A percentile compares a stretch with the other conserved stretches of the same genome.
Conservation (phyloP, 495 filamentous ascomycete genomes). For the Amniculicola lignicola region DNA sequence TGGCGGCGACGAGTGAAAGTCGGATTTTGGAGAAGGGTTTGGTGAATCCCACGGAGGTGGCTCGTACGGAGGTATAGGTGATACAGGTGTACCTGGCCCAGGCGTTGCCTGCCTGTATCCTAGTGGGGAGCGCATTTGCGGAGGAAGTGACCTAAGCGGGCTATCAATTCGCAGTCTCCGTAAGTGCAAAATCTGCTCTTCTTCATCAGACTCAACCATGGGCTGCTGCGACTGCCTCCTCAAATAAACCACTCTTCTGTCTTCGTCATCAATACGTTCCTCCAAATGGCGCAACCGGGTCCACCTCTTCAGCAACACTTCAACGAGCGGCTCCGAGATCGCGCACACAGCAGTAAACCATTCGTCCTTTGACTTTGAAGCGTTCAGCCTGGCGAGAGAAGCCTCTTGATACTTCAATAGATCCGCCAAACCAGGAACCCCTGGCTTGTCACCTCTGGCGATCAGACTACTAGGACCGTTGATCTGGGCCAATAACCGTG, state of each 20-base stretch:
- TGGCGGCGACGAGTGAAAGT: slow-evolving; percentile 9
- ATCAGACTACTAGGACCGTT: slow-evolving; percentile 16
- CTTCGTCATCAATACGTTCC: slow-evolving; percentile 3
- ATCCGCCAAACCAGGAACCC: neutral
- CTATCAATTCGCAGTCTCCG: neutral
- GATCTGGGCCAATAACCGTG: slow-evolving; percentile 7
- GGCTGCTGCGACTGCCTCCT: slow-evolving; percentile 28
- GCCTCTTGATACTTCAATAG: slow-evolving; percentile 23
- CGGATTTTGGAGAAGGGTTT: slow-evolving; percentile 4
- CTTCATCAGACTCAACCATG: slow-evolving; percentile 28
- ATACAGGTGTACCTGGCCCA: no score
- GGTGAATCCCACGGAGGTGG: slow-evolving; percentile 3
- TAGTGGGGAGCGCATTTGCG: neutral
- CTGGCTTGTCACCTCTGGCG: neutral
- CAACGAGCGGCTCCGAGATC: slow-evolving; percentile 14
- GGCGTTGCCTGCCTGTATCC: slow-evolving; percentile 5
- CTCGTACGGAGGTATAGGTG: no score
- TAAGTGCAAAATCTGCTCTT: slow-evolving; percentile 5
- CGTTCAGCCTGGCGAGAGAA: slow-evolving; percentile 9
- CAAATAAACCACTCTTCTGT: slow-evolving; percentile 3
- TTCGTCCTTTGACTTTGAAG: slow-evolving; percentile 4
- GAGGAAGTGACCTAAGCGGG: neutral
- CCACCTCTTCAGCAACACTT: slow-evolving; percentile 24
- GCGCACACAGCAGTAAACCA: slow-evolving; percentile 14
- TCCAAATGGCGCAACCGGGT: slow-evolving; percentile 22